These are phyloP conservation scores for Penicillium sp. DNA, from an alignment of 2,329 filamentous ascomycete species.

Conservation along the genomic window DNA sequence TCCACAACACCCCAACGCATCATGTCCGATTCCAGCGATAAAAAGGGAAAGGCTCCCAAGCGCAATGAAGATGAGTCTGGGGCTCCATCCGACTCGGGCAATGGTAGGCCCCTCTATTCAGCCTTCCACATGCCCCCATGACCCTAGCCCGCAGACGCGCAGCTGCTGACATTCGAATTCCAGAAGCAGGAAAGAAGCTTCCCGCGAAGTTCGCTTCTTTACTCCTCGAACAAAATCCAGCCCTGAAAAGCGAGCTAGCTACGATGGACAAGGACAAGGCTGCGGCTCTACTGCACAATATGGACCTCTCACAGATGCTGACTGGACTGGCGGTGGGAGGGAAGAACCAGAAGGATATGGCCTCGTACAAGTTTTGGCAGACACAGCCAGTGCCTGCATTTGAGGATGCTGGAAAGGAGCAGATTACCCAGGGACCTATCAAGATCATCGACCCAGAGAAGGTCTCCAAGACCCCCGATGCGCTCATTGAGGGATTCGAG, in stretches of 20 bases:
- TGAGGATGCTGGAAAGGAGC: conserved; percentile 39
- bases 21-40: conserved; percentile 30
- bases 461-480: conserved; percentile 66
- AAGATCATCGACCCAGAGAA: conserved; percentile 68
- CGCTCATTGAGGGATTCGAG: conserved; percentile 75
- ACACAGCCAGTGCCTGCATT: conserved; percentile 92
- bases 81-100: not conserved
- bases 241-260: conserved; percentile 65
- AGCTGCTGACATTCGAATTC: conserved; percentile 2
- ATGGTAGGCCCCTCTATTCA: conserved; percentile 4
- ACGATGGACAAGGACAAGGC: conserved; percentile 56
- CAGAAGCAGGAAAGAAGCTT: conserved; percentile 25
- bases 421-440: conserved; percentile 70
- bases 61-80: conserved; percentile 10
- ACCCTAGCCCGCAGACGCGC: not conserved
- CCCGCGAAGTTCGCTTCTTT: conserved; percentile 31
- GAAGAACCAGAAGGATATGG: conserved; percentile 94
- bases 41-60: conserved; percentile 30
- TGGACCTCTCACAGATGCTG: conserved; percentile 42
- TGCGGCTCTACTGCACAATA: conserved; percentile 43
- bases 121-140: not conserved
- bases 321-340: conserved; percentile 58
- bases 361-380: conserved; percentile 95
- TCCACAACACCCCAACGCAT: conserved; percentile 10
- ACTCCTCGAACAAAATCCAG: conserved; percentile 46